These are phyloP conservation scores for Lizanozyma gosingica DNA, from an alignment of 1,139 yeast genomes.

Conservation along the genomic window DNA sequence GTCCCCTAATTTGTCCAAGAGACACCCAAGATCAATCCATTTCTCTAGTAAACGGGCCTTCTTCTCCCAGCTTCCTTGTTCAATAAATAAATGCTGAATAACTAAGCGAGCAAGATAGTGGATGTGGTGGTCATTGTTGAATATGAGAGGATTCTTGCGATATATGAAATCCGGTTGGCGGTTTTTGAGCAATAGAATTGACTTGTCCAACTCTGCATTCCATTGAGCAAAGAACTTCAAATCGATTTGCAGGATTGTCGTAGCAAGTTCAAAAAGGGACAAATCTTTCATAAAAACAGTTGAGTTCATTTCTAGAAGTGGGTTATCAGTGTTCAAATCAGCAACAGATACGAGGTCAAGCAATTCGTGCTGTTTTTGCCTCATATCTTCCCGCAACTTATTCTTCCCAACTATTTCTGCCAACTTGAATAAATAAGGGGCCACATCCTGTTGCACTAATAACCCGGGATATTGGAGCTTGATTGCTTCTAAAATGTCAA, in stretches of 20 bases:
- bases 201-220: constrained; percentile 60
- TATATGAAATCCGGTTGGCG: constrained; percentile 20
- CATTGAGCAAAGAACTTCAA: constrained; percentile 50
- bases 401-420: constrained; percentile 14
- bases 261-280: constrained; percentile 42
- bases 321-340: constrained; percentile 12
- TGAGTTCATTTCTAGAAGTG: constrained; percentile 26
- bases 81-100: constrained; percentile 60
- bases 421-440: constrained; percentile 28
- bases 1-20: constrained; percentile 74
- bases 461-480: constrained; percentile 16
- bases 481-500: not conserved
- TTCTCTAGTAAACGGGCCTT: constrained; percentile 65
- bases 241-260: constrained; percentile 50
- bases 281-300: constrained; percentile 30
- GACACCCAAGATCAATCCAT: constrained; percentile 83
- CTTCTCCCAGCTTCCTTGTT: constrained; percentile 25
- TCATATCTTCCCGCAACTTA: not conserved
- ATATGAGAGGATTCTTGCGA: constrained; percentile 44
- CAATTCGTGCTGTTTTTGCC: not conserved
- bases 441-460: constrained; percentile 30
- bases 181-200: constrained; percentile 19
- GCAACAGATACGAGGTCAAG: constrained; percentile 6
- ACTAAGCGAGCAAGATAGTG: constrained; percentile 73
- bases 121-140: constrained; percentile 56